Conservation (phyloP, 192 early-diverging fungal genomes). For the Umbelopsis ramanniana region DNA sequence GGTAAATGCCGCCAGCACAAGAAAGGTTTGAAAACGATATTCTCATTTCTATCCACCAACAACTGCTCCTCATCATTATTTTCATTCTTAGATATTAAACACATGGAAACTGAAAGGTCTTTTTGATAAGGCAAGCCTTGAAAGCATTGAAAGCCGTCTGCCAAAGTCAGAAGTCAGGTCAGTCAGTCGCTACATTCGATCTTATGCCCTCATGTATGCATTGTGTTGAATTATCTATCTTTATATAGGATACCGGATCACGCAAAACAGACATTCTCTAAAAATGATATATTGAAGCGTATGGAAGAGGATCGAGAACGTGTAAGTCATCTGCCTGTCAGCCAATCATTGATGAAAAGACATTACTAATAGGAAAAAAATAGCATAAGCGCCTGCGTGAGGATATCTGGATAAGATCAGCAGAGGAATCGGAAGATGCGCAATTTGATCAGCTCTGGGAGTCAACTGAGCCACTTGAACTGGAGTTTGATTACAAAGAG, state of each 20-base stretch:
- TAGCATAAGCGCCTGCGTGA: constrained; percentile 60
- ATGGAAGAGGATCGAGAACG: constrained; percentile 66
- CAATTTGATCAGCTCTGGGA: constrained; percentile 56
- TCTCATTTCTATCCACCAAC: not conserved
- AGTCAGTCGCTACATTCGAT: not conserved
- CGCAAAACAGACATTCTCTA: constrained; percentile 39
- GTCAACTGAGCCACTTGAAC: constrained; percentile 44
- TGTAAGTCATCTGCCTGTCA: constrained; percentile 32
- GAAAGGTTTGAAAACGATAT: constrained; percentile 43
- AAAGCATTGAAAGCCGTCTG: constrained; percentile 45
- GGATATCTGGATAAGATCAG: constrained; percentile 57
- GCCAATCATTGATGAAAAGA: no score
- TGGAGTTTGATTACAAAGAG: constrained; percentile 48
- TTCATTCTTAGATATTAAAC: constrained; percentile 24
- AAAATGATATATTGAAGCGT: constrained; percentile 55
- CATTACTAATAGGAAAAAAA: no score
- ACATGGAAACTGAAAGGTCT: constrained; percentile 41
- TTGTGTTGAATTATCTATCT: not conserved
- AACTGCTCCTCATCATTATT: no score
- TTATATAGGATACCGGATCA: constrained; percentile 6
- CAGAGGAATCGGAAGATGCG: constrained; percentile 45
- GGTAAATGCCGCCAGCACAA: constrained; percentile 56
- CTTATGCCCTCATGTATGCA: not conserved
- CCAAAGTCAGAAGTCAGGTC: constrained; percentile 45
- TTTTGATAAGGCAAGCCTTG: constrained; percentile 39